Conservation (phyloP, 2,329 filamentous ascomycete genomes). For the Botrytis galanthina region DNA sequence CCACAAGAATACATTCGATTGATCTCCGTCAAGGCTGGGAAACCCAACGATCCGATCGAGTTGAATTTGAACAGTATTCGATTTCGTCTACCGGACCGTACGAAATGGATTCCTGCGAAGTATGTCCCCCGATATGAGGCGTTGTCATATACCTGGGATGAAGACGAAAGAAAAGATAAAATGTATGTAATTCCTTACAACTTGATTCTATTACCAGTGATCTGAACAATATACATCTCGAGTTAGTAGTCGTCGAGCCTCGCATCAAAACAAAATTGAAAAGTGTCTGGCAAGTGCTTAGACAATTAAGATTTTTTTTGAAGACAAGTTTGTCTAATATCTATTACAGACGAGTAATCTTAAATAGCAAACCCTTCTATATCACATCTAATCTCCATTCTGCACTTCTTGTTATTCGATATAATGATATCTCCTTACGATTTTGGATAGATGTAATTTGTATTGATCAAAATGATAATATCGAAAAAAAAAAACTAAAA, state of each 20-base stretch:
- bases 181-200: background rate
- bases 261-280: background rate
- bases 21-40: background rate
- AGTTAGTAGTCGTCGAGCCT: too few relatives aligned
- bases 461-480: background rate
- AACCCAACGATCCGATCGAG: background rate
- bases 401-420: background rate
- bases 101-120: background rate
- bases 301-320: background rate
- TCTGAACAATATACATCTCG: background rate
- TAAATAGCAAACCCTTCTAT: background rate
- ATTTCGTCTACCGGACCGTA: fast-evolving
- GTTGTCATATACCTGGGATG: background rate
- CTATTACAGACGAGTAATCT: background rate
- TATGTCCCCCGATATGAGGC: background rate
- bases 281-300: background rate
- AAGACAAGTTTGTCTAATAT: background rate
- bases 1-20: background rate
- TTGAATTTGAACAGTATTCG: background rate
- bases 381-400: background rate
- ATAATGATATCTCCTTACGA: fast-evolving
- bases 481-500: background rate
- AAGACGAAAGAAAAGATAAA: background rate
- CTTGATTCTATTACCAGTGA: background rate
- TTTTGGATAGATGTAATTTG: background rate